These are phyloP conservation scores for Hypoxylon sp. DNA, from an alignment of 2,329 filamentous ascomycete genomes.

Conservation along the genomic window DNA sequence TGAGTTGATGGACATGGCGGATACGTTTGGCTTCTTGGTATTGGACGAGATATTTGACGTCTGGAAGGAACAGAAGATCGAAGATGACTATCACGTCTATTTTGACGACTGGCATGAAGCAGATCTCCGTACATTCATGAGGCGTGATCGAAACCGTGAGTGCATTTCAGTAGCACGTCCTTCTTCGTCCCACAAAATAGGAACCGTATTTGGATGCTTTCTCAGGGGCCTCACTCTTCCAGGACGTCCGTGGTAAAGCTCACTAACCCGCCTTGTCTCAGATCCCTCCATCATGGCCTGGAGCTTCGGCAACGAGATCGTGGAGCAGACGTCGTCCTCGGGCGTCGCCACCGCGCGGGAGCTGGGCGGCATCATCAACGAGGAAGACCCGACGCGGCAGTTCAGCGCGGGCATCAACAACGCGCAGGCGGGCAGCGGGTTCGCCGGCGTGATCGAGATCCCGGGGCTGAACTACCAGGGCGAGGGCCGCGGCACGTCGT, in stretches of 20 bases:
- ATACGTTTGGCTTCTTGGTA: constrained; percentile 58
- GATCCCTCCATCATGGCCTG: constrained; percentile 59
- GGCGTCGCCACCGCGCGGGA: constrained; percentile 29
- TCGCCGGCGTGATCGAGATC: constrained; percentile 44
- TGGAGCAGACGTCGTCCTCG: constrained; percentile 50
- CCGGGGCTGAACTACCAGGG: constrained; percentile 58
- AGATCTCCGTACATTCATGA: constrained; percentile 58
- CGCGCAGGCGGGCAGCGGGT: constrained; percentile 9
- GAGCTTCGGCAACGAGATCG: constrained; percentile 62
- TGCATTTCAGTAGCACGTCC: background rate
- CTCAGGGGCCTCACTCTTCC: too few species aligned
- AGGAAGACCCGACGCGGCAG: constrained; percentile 10
- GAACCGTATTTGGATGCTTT: too few species aligned
- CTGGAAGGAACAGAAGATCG: constrained; percentile 55
- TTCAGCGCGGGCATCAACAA: constrained; percentile 8
- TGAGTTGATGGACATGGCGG: constrained; percentile 59
- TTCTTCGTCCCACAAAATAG: too few species aligned
- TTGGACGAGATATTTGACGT: constrained; percentile 62
- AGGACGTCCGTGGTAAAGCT: background rate
- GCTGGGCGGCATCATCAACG: constrained; percentile 40
- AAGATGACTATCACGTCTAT: constrained; percentile 59
- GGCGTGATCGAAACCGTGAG: constrained; percentile 58
- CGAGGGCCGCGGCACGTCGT: constrained; percentile 47
- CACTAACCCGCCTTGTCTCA: background rate
- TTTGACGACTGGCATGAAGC: constrained; percentile 62